Evolutionary conservation across 1,139 yeast species (phyloP).

Genomic region (Scheffersomyces lignicola): DNA sequence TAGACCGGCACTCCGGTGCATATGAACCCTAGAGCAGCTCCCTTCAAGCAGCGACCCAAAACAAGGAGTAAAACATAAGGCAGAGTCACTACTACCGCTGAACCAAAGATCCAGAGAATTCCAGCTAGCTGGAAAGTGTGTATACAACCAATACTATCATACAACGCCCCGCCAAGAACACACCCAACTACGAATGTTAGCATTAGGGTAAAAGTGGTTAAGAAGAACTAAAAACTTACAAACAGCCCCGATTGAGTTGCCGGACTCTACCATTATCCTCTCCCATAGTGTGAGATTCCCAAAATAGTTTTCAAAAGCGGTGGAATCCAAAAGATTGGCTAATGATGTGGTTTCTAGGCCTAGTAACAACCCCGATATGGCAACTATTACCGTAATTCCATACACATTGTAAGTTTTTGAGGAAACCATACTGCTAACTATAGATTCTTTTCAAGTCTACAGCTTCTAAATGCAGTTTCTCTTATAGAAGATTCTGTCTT

Average conservation of each 20-base stretch:
- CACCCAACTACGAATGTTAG: conserved; percentile 28
- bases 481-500: no score
- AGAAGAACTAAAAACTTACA: conserved; percentile 17
- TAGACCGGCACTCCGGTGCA: conserved; percentile 34
- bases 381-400: conserved; percentile 13
- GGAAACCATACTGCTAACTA: no score
- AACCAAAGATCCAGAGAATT: conserved; percentile 30
- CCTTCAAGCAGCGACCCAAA: conserved; percentile 30
- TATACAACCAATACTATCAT: conserved; percentile 30
- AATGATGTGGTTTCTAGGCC: conserved; percentile 33
- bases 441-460: no score
- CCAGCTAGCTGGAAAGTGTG: conserved; percentile 25
- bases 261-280: conserved; percentile 25
- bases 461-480: no score
- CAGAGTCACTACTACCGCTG: conserved; percentile 26
- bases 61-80: conserved; percentile 24
- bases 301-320: conserved; percentile 23
- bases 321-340: conserved; percentile 22
- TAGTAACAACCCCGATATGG: conserved; percentile 21
- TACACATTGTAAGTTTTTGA: conserved; percentile 11
- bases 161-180: conserved; percentile 30
- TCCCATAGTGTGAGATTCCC: conserved; percentile 24
- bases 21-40: conserved; percentile 31
- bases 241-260: conserved; percentile 34
- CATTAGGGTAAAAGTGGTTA: neutral